Percentiles rank a stretch among this genome's conserved stretches.
phyloP scores from a whole-genome alignment of 2,329 filamentous ascomycete genomes.

The Aspergillus alliaceus region DNA sequence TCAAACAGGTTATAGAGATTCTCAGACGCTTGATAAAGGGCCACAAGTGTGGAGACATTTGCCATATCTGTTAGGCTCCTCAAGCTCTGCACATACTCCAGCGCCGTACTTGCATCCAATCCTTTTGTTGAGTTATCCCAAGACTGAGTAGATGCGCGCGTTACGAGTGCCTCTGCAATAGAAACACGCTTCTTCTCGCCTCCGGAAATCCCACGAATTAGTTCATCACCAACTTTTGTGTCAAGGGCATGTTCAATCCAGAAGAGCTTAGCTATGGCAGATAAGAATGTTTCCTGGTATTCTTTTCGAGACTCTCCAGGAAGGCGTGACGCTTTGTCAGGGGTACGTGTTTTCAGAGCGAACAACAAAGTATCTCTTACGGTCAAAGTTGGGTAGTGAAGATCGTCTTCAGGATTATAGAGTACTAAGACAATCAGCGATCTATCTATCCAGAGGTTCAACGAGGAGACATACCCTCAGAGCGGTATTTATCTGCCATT shows the following conservation, averaged over 20 bases:
- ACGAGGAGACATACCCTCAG: constrained; percentile 59
- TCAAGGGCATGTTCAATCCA: constrained; percentile 86
- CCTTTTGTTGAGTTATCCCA: constrained; percentile 77
- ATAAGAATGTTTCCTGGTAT: constrained; percentile 75
- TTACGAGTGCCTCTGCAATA: constrained; percentile 81
- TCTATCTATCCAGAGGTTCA: not conserved
- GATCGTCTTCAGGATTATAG: constrained; percentile 84
- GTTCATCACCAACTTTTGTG: constrained; percentile 80
- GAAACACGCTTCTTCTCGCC: constrained; percentile 78
- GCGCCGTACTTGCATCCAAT: constrained; percentile 66
- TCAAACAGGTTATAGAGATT: constrained; percentile 78
- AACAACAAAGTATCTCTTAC: constrained; percentile 86
- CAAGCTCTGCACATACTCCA: constrained; percentile 68
- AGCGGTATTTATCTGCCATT: constrained; percentile 70
- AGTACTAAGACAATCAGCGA: constrained; percentile 33
- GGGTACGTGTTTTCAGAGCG: constrained; percentile 80
- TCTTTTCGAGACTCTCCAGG: constrained; percentile 69
- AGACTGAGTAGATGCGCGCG: constrained; percentile 67
- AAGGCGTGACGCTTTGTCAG: constrained; percentile 66
- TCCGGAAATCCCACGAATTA: constrained; percentile 76
- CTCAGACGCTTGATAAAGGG: constrained; percentile 81
- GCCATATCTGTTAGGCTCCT: constrained; percentile 81
- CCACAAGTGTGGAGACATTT: constrained; percentile 80
- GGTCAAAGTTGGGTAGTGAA: constrained; percentile 81
- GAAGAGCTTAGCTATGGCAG: constrained; percentile 82